A percentile compares a stretch with the other conserved stretches of the same genome.
These are phyloP conservation scores for Candida nonsorbophila DNA, from an alignment of 805 yeast species.

Conservation along the genomic window DNA sequence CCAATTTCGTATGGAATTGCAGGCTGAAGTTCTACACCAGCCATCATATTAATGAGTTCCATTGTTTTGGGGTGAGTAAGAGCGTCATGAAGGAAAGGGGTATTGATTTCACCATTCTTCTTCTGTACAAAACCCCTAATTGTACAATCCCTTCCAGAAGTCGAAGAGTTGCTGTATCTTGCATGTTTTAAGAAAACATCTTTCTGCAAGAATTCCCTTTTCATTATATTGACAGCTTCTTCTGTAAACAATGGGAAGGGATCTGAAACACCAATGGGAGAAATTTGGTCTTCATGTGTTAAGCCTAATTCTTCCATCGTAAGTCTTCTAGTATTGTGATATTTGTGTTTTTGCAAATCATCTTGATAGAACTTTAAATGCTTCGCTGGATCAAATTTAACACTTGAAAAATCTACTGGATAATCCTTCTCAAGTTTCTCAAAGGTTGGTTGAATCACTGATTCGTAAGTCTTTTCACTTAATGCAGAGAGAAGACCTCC, in stretches of 20 bases:
- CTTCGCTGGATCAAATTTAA: slow-evolving; percentile 25
- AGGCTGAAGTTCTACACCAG: slow-evolving; percentile 51
- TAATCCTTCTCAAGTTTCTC: background rate
- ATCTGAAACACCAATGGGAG: slow-evolving; percentile 51
- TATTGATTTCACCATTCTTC: slow-evolving; percentile 18
- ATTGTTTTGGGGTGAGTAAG: slow-evolving; percentile 57
- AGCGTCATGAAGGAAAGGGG: slow-evolving; percentile 51
- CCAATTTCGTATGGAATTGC: slow-evolving; percentile 58
- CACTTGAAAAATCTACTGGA: too few species aligned
- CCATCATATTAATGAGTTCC: slow-evolving; percentile 51
- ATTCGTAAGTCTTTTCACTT: too few species aligned
- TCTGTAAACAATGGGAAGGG: slow-evolving; percentile 60
- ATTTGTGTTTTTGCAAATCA: slow-evolving; percentile 9
- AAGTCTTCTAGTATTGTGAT: slow-evolving; percentile 21
- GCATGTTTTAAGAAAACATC: slow-evolving; percentile 43
- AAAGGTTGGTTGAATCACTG: too few species aligned
- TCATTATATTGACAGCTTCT: slow-evolving; percentile 56
- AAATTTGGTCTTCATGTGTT: slow-evolving; percentile 41
- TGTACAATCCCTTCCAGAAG: slow-evolving; percentile 45
- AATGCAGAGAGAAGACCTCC: too few species aligned
- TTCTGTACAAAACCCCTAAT: slow-evolving; percentile 46
- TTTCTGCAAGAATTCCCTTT: slow-evolving; percentile 46
- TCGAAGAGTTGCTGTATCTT: slow-evolving; percentile 36
- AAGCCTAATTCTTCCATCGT: slow-evolving; percentile 48
- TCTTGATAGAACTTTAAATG: slow-evolving; percentile 25